Percentiles rank a stretch among this genome's conserved stretches.
Evolutionary conservation across 179 eudicot species (phyloP).

Genomic region (Pouteria campechiana): DNA sequence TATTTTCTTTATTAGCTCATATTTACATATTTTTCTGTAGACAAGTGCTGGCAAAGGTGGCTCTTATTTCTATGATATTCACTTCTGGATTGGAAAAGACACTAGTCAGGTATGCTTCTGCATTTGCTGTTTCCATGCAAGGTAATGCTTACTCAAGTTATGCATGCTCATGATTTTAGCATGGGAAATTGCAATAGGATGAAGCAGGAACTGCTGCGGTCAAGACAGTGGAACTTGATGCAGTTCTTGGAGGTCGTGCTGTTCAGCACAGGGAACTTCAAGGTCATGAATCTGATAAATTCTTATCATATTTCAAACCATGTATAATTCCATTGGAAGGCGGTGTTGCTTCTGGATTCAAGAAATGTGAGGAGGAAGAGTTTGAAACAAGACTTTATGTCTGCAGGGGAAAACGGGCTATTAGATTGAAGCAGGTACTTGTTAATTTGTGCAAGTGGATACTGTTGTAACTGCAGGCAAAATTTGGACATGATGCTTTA

Average conservation of each 20-base stretch:
- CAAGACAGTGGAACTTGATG: slow-evolving; percentile 94
- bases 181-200: slow-evolving; percentile 36
- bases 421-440: slow-evolving; percentile 82
- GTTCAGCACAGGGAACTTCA: slow-evolving; percentile 92
- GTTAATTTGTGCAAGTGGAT: background rate
- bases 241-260: slow-evolving; percentile 87
- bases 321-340: slow-evolving; percentile 93
- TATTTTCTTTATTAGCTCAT: no score
- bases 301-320: slow-evolving; percentile 88
- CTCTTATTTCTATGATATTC: slow-evolving; percentile 84
- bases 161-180: background rate
- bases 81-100: slow-evolving; percentile 99
- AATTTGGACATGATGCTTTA: background rate
- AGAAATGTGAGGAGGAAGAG: slow-evolving; percentile 70
- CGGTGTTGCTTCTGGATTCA: slow-evolving; percentile 93
- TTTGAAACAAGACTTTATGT: slow-evolving; percentile 82
- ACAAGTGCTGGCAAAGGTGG: slow-evolving; percentile 87
- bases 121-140: slow-evolving; percentile 2
- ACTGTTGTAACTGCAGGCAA: background rate
- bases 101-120: slow-evolving; percentile 69
- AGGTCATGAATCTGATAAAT: slow-evolving; percentile 87
- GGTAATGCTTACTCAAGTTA: background rate
- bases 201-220: slow-evolving; percentile 98
- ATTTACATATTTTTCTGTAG: slow-evolving; percentile 37
- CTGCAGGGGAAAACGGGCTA: slow-evolving; percentile 85